Conservation (phyloP, 306 rosid species). For the Quercus engelmannii region DNA sequence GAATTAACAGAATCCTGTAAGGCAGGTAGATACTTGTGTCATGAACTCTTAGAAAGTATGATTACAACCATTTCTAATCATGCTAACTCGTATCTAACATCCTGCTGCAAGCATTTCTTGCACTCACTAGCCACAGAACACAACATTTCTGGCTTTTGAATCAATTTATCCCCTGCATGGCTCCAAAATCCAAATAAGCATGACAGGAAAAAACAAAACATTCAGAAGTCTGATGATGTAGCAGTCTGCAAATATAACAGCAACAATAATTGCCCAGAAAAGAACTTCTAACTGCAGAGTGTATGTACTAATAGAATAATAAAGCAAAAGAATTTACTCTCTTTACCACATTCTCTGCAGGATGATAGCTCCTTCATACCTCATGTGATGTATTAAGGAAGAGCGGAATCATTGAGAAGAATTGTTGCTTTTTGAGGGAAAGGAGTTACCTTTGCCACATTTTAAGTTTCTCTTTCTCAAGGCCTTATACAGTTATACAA, state of each 20-base stretch:
- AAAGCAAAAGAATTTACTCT: neutral
- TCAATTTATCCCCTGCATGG: conserved; percentile 12
- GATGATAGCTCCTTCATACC: neutral
- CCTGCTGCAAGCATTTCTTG: conserved; percentile 1
- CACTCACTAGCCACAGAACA: conserved; percentile 13
- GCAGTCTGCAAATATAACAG: conserved; percentile 1
- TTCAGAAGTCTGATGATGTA: neutral
- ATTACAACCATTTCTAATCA: neutral
- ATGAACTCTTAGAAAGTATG: neutral
- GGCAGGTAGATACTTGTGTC: too few relatives aligned
- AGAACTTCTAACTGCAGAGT: conserved; percentile 5
- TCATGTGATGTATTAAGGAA: too few relatives aligned
- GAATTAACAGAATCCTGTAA: too few relatives aligned
- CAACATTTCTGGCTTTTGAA: conserved; percentile 2
- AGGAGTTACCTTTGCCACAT: too few relatives aligned
- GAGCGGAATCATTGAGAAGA: too few relatives aligned
- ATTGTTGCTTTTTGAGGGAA: too few relatives aligned
- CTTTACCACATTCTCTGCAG: conserved; percentile 7
- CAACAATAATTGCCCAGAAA: conserved; percentile 8
- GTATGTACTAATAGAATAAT: conserved; percentile 3
- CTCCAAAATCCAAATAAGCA: neutral
- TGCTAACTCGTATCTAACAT: conserved; percentile 10
- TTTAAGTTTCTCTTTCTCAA: too few relatives aligned
- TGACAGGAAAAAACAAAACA: conserved; percentile 12
- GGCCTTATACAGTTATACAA: too few relatives aligned